These are phyloP conservation scores for Yarrowia phangngaensis DNA, from an alignment of 805 yeast species.

Conservation along the genomic window DNA sequence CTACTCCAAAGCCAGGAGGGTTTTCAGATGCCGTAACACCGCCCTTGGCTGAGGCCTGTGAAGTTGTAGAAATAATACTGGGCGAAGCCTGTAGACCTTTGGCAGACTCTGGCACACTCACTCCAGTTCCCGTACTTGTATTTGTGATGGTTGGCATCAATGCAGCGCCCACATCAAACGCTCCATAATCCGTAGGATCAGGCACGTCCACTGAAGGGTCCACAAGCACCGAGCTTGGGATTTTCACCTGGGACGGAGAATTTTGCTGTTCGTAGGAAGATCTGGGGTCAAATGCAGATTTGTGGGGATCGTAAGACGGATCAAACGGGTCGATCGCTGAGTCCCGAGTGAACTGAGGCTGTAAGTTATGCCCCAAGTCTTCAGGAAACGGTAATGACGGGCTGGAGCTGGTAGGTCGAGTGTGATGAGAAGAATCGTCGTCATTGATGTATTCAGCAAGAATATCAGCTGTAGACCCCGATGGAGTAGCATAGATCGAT, in stretches of 20 bases:
- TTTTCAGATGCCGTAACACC: constrained; percentile 8
- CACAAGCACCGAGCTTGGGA: constrained; percentile 3
- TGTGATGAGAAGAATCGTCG: constrained; percentile 6
- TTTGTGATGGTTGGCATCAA: constrained; percentile 25
- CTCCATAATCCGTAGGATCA: constrained; percentile 18
- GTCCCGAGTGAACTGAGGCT: constrained; percentile 14
- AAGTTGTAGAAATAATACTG: constrained; percentile 10
- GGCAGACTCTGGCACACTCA: constrained; percentile 36
- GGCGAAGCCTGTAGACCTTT: constrained; percentile 5
- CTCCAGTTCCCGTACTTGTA: constrained; percentile 31
- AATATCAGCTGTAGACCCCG: constrained; percentile 14
- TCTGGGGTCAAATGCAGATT: constrained; percentile 15
- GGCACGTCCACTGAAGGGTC: constrained; percentile 17
- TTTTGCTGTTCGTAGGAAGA: constrained; percentile 1
- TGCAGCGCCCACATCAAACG: constrained; percentile 19
- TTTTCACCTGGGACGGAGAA: constrained; percentile 2
- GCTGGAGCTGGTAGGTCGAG: too few species aligned
- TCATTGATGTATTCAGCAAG: constrained; percentile 16
- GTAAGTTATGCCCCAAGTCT: constrained; percentile 6
- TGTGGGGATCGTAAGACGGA: constrained; percentile 10
- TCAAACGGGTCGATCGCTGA: constrained; percentile 12
- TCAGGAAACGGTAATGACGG: constrained; percentile 1
- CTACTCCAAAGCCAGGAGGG: constrained; percentile 18
- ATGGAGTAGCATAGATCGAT: constrained; percentile 17
- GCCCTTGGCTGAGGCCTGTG: constrained; percentile 7